Base-by-base conservation (phyloP, 2,329 filamentous ascomycete species). In the Thelonectria discophora region DNA sequence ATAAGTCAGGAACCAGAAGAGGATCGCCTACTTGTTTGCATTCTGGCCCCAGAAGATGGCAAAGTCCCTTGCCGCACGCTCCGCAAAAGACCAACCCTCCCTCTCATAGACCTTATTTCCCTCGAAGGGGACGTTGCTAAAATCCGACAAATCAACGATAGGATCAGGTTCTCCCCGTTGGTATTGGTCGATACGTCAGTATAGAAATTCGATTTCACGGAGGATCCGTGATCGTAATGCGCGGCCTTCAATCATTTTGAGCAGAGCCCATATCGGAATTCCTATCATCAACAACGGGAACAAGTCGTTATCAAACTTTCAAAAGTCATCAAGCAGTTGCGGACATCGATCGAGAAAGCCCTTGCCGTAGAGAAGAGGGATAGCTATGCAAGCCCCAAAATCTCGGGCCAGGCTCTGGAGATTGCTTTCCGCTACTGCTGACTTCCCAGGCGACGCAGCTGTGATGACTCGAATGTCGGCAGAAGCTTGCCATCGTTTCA, bases 361-460 rank as follows among this genome's bases (percentile, higher is more conserved):
- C 13, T 70, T 55, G 3, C 69, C 69, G 21, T 69, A 70, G 8
- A 71, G 55, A 0, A 65, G 43, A 2, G 69, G 66, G 6, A 70
- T 68, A 3, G 67, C 52, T 18, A 71, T 66, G 24, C 67, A 70
- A 2, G 64, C 66, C 17, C 67, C 69, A 30, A 71, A 68, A 12
- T 71, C 69, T n/a, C 67, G 40, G 5, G 54, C 17, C 11, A 68
- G 32, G 13, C 46, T 60, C 12, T 64, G 55, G 2, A 68, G 18
- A n/a, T 63, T 64, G 1, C 58, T 58, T 21, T 68, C 65, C 2
- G 55, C 63, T 1, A 37, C 49, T 13, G 34, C 43, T 0, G 24
- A 40, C 0, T 20, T 39, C n/a, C 13, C 50, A 3, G 46, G 17
- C n/a, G 3, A 3, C 11, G 62, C 48, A 3, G 32, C 9, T 8